A percentile compares a stretch with the other conserved stretches of the same genome.
Conservation (phyloP, 23 red algal genomes). For the Gracilaria caudata region DNA sequence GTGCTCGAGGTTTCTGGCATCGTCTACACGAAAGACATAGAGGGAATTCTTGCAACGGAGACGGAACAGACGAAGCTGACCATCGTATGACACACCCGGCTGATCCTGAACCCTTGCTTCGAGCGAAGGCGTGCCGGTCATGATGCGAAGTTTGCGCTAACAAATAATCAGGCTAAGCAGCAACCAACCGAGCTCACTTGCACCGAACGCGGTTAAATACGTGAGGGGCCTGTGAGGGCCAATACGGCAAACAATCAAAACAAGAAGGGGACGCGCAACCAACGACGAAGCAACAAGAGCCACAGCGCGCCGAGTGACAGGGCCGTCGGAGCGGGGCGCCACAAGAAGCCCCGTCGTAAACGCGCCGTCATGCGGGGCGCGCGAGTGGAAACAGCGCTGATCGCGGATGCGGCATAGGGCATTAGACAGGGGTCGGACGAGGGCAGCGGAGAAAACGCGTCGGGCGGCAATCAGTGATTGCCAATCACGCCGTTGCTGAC, state of each 20-base stretch:
- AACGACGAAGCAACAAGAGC: not conserved
- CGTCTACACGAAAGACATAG: conserved; percentile 93
- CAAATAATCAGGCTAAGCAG: too few relatives aligned
- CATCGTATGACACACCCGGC: conserved; percentile 87
- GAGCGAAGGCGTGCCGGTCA: not conserved
- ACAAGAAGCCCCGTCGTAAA: too few relatives aligned
- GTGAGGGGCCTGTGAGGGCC: too few relatives aligned
- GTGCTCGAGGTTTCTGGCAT: conserved; percentile 90
- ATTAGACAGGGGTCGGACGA: too few relatives aligned
- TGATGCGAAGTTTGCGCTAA: not conserved
- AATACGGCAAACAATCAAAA: not conserved
- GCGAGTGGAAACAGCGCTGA: not conserved
- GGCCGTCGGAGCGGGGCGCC: too few relatives aligned
- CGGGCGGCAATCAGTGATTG: too few relatives aligned
- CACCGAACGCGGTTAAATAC: too few relatives aligned
- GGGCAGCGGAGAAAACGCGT: not conserved
- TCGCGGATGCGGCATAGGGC: too few relatives aligned
- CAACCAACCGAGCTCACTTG: too few relatives aligned
- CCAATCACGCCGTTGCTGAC: not conserved
- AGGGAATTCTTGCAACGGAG: conserved; percentile 68
- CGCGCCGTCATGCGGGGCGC: too few relatives aligned
- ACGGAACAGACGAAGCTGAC: conserved; percentile 80
- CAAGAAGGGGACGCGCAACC: not conserved
- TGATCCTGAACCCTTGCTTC: not conserved
- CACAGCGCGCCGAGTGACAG: not conserved